phyloP scores from a whole-genome alignment of 2,329 filamentous ascomycete species.

The Phyllosticta citribraziliensis region DNA sequence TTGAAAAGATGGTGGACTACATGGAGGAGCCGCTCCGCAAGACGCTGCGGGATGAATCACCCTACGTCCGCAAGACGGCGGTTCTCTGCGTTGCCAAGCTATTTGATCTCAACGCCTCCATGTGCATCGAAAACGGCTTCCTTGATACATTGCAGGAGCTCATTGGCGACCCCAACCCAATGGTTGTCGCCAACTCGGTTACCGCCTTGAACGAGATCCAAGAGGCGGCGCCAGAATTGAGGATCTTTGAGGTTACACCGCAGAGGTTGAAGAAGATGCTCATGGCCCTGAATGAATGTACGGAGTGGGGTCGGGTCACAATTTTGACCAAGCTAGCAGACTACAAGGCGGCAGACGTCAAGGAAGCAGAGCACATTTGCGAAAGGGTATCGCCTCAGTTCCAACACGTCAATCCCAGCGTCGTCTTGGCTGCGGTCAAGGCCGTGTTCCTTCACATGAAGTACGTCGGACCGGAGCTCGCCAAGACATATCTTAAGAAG shows the following conservation, averaged over 20 bases:
- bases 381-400: constrained; percentile 94
- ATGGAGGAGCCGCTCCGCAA: constrained; percentile 98
- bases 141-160: constrained; percentile 87
- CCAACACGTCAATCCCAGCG: constrained; percentile 95
- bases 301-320: constrained; percentile 94
- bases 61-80: constrained; percentile 95
- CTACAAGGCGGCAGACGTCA: constrained; percentile 77
- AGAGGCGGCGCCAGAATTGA: constrained; percentile 83
- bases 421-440: constrained; percentile 95
- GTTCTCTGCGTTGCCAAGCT: constrained; percentile 97
- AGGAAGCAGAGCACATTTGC: constrained; percentile 97
- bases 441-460: constrained; percentile 96
- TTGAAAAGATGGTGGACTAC: constrained; percentile 99
- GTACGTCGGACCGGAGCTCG: constrained; percentile 64
- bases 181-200: constrained; percentile 97
- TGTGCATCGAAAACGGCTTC: constrained; percentile 97
- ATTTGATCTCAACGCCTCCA: constrained; percentile 82
- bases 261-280: constrained; percentile 87
- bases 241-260: constrained; percentile 72
- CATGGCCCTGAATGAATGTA: constrained; percentile 94
- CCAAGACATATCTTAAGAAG: constrained; percentile 86
- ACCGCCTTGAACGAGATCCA: constrained; percentile 86
- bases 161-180: constrained; percentile 95
- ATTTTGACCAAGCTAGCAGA: constrained; percentile 83
- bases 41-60: constrained; percentile 91